Evolutionary conservation across 2,329 filamentous ascomycete genomes (phyloP).

Genomic region (Chlorencoelia australis): DNA sequence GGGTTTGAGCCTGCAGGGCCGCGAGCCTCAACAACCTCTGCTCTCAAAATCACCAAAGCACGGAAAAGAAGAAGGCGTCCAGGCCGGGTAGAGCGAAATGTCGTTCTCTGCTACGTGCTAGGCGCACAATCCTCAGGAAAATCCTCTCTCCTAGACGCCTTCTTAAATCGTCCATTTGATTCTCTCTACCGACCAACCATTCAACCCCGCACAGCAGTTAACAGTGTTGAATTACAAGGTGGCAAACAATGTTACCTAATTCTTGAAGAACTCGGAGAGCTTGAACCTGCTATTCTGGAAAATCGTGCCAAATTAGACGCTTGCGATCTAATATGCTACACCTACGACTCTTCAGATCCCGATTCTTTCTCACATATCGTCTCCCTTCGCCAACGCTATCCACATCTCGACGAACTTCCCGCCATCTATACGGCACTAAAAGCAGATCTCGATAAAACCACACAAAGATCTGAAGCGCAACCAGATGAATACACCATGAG

Average conservation of each 20-base stretch:
- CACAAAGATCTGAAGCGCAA: conserved; percentile 83
- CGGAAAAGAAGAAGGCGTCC: conserved; percentile 75
- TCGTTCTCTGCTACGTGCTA: conserved; percentile 86
- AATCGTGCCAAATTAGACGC: conserved; percentile 84
- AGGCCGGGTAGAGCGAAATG: conserved; percentile 83
- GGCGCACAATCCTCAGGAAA: conserved; percentile 83
- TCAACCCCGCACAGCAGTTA: conserved; percentile 85
- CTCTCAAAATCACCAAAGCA: conserved; percentile 85
- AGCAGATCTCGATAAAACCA: conserved; percentile 91
- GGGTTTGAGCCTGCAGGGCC: conserved; percentile 77
- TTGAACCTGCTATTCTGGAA: conserved; percentile 90
- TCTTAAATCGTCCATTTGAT: conserved; percentile 80
- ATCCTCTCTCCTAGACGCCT: conserved; percentile 80
- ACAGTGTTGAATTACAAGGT: conserved; percentile 89
- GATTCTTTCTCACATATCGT: conserved; percentile 93
- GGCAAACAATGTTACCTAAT: conserved; percentile 97
- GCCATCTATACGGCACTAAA: conserved; percentile 90
- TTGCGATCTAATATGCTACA: conserved; percentile 89
- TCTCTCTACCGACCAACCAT: conserved; percentile 85
- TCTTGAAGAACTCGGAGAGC: conserved; percentile 84
- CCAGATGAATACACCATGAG: conserved; percentile 83
- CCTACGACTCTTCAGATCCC: conserved; percentile 93
- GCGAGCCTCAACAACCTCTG: conserved; percentile 69
- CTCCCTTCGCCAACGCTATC: conserved; percentile 65
- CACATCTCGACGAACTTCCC: conserved; percentile 79